Evolutionary conservation across 768 basidiomycete species (phyloP), one percentile per base, ranked within the genome.

Genomic region (Trametopsis cervina): DNA sequence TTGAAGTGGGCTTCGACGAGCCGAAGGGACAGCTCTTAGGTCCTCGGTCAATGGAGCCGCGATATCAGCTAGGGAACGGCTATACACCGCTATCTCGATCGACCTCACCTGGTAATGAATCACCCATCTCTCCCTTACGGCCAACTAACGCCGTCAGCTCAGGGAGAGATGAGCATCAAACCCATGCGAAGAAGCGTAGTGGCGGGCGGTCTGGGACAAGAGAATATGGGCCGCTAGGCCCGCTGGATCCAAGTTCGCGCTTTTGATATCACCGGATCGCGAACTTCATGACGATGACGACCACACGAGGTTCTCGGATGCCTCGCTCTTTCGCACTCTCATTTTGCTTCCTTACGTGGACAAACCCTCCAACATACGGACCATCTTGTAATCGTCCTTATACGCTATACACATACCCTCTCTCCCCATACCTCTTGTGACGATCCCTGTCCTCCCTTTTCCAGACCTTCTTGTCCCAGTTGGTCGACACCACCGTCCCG

Each of bases 1-100:
- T 98, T 49, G 89, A 98, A 58, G 71, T 71, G 52, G 94, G 92
- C 4, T 96, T 94, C 63, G 90, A 95, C 49, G 86, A 89, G 41
- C 76, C 75, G 18, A 73, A 79, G 18, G 77, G 78, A 21, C 49
- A 37, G 18, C 44, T 23, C 11, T 48, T 17, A 47, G 15, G 21
- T 11, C 35, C 57, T 4, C 65, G 71, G 4, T 65, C 69, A 22
- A 71, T 72, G 21, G 65, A 71, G 2, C 65, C 77, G 18, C 77
- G 83, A 41, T 87, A 80, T 57, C 85, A 85, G 56, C 69, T 85
- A 27, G 68, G 76, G 7, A 81, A 87, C 57, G 77, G 78, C 4
- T 84, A 84, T 58, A 69, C 76, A 17, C 74, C 80, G 9, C 60
- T 79, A 51, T 71, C 75, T 26, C 71, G 73, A 53, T 70, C 81